phyloP scores from a whole-genome alignment of 805 yeast genomes.

The Ogataea corticis region DNA sequence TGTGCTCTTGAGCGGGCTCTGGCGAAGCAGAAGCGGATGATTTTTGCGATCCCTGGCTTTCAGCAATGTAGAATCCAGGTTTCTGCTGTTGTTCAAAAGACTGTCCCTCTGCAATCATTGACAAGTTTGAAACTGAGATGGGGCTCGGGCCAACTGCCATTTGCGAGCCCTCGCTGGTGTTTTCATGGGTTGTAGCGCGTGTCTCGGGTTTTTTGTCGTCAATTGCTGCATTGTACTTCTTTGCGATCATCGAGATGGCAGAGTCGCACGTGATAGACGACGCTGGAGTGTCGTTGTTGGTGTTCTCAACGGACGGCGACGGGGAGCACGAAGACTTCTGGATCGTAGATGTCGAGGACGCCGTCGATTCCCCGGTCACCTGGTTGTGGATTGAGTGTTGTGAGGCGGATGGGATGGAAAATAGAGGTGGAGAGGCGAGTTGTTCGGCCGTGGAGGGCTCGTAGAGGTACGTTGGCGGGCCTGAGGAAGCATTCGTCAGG shows the following conservation, averaged over 20 bases:
- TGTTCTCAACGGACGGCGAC: slow-evolving; percentile 22
- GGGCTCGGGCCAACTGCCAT: background rate
- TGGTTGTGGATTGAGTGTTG: slow-evolving; percentile 15
- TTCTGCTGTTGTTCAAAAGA: background rate
- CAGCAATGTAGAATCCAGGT: slow-evolving; percentile 5
- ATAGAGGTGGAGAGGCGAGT: background rate
- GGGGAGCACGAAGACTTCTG: slow-evolving; percentile 24
- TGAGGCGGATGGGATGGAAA: slow-evolving; percentile 7
- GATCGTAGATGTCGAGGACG: slow-evolving; percentile 18
- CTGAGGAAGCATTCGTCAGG: no score
- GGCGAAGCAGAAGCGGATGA: background rate
- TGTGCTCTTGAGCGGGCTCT: background rate
- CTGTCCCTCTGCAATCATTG: background rate
- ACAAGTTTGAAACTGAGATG: background rate
- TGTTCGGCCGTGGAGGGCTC: background rate
- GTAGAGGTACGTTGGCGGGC: background rate
- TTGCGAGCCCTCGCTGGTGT: background rate
- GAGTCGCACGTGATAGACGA: slow-evolving; percentile 23
- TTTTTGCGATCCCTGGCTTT: slow-evolving; percentile 2
- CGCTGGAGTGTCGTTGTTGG: slow-evolving; percentile 21
- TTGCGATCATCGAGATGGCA: background rate
- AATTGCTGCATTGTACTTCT: background rate
- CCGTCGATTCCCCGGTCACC: slow-evolving; percentile 14
- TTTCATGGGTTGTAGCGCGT: background rate
- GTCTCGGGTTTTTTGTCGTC: no score